A percentile compares a stretch with the other conserved stretches of the same genome.
Conservation (phyloP, 2,329 filamentous ascomycete species). For the Fusarium aywerte region DNA sequence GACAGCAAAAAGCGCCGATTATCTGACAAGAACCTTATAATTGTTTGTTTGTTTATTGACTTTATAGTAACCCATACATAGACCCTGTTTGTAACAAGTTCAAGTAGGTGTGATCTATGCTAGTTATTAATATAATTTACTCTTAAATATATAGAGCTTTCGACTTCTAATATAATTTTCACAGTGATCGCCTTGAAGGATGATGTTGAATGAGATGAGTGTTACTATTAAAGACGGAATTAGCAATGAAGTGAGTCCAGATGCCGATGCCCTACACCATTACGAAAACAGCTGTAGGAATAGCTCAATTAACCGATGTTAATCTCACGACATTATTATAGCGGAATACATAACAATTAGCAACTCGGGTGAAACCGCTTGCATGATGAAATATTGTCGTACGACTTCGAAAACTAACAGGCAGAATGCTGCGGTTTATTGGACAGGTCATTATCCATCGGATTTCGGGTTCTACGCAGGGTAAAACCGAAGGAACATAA, state of each 20-base stretch:
- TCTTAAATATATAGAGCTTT: too few species aligned
- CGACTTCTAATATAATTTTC: too few species aligned
- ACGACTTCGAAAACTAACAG: constrained; percentile 3
- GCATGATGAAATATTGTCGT: neutral
- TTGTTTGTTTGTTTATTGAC: neutral
- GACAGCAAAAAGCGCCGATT: too few species aligned
- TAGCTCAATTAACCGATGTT: neutral
- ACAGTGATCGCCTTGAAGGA: neutral
- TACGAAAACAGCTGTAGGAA: neutral
- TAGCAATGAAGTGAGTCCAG: neutral
- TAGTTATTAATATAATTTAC: neutral
- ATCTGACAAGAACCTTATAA: too few species aligned
- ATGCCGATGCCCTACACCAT: neutral
- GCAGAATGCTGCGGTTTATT: constrained; percentile 5
- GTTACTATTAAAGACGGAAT: neutral
- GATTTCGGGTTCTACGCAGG: neutral
- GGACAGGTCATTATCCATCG: neutral
- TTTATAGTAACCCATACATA: neutral
- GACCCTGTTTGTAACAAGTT: neutral
- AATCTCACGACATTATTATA: neutral
- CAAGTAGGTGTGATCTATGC: neutral
- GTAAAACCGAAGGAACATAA: neutral
- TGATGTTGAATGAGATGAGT: neutral
- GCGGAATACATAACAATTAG: neutral
- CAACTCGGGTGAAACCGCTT: constrained; percentile 5